These are phyloP conservation scores for Coemansia sp. DNA, from an alignment of 192 early-diverging fungal species.

Conservation along the genomic window DNA sequence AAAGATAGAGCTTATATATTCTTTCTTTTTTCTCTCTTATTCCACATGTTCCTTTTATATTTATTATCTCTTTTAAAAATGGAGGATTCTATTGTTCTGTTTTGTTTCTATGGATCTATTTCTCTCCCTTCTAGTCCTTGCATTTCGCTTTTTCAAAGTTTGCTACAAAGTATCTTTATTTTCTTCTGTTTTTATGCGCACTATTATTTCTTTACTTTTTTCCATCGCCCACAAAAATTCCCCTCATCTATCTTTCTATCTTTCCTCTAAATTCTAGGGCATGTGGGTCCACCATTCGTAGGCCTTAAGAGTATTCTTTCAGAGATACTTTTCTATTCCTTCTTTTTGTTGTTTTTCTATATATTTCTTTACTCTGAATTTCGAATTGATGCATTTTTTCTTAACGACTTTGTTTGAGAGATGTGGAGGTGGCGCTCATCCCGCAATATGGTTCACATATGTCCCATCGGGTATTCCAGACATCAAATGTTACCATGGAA, in stretches of 20 bases:
- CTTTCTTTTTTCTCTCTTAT: neutral
- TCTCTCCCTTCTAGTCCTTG: conserved; percentile 4
- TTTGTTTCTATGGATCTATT: neutral
- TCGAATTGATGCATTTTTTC: neutral
- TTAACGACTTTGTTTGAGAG: neutral
- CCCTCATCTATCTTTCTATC: conserved; percentile 2
- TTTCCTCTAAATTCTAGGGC: neutral
- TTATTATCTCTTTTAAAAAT: neutral
- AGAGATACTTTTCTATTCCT: neutral
- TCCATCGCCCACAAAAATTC: neutral
- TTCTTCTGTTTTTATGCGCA: conserved; percentile 4
- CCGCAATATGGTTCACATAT: too few relatives aligned
- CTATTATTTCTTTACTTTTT: conserved; percentile 11
- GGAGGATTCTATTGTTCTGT: too few relatives aligned
- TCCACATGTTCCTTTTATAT: neutral
- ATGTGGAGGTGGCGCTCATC: too few relatives aligned
- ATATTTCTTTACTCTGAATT: neutral
- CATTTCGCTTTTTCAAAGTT: neutral
- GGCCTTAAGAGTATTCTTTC: neutral
- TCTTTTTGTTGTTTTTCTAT: neutral
- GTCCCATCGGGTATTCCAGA: too few relatives aligned
- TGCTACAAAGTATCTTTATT: conserved; percentile 6
- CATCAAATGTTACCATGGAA: too few relatives aligned
- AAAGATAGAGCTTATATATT: neutral
- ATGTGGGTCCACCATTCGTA: neutral